Evolutionary conservation across 345 rosid genomes (phyloP).

Genomic region (Gossypium thurberi): DNA sequence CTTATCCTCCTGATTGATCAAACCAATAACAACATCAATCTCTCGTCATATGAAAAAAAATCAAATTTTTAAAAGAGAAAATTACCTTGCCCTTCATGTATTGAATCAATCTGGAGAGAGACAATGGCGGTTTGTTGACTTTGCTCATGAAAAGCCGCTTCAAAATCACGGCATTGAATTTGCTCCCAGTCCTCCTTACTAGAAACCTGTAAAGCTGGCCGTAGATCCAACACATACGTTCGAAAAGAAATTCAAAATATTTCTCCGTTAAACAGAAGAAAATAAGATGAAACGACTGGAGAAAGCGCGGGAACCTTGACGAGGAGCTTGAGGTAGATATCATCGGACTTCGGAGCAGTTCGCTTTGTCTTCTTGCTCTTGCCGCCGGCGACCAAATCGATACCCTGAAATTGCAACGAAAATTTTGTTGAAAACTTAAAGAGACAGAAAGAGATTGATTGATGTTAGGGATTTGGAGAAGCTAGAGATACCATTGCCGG

Average conservation of each 20-base stretch:
- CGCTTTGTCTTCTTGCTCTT: neutral
- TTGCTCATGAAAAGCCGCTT: conserved; percentile 1
- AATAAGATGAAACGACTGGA: neutral
- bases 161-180: neutral
- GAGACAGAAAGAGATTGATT: neutral
- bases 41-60: neutral
- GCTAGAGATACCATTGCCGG: neutral
- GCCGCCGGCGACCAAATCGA: neutral
- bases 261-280: neutral
- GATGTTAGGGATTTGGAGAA: neutral
- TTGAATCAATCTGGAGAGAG: neutral
- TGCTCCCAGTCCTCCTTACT: neutral
- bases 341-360: neutral
- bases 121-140: neutral
- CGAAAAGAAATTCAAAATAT: neutral
- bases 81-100: neutral
- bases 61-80: neutral
- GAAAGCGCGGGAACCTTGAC: neutral
- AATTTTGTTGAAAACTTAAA: neutral
- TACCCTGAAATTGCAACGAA: neutral
- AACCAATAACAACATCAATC: neutral
- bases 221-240: neutral
- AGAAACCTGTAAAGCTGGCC: neutral
- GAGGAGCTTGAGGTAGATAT: neutral
- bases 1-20: neutral